Percentiles rank a stretch among this genome's conserved stretches.
Evolutionary conservation across 1,284 basidiomycete species (phyloP).

Genomic region (Bondarzewia mesenterica): DNA sequence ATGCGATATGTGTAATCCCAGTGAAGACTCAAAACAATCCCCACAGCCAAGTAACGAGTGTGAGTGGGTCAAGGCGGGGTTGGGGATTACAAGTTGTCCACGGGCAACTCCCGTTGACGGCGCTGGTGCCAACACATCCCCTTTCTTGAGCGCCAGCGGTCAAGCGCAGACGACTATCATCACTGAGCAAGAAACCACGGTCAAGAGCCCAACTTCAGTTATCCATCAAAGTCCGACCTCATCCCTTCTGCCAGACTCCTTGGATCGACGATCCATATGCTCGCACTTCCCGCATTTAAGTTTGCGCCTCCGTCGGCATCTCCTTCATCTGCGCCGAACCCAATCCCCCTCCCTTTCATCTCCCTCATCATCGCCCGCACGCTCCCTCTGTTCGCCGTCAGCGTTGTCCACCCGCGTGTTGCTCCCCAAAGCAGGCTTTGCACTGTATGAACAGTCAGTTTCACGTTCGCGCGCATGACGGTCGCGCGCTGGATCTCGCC

Average conservation of each 20-base stretch:
- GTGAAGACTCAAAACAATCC: too few species aligned
- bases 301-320: background rate
- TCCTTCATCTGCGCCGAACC: background rate
- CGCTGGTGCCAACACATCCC: too few species aligned
- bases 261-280: slow-evolving; percentile 68
- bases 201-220: too few species aligned
- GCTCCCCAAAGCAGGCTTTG: slow-evolving; percentile 65
- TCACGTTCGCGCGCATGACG: slow-evolving; percentile 46
- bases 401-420: slow-evolving; percentile 66
- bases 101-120: too few species aligned
- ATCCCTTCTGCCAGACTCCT: slow-evolving; percentile 70
- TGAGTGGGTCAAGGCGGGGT: too few species aligned
- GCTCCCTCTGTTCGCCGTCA: slow-evolving; percentile 74
- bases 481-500: slow-evolving; percentile 41
- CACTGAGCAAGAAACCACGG: too few species aligned
- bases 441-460: slow-evolving; percentile 62
- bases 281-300: slow-evolving; percentile 38
- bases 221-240: slow-evolving; percentile 30
- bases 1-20: too few species aligned
- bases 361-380: slow-evolving; percentile 65
- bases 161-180: too few species aligned
- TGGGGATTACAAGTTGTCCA: too few species aligned
- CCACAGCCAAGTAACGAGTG: too few species aligned
- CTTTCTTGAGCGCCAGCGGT: too few species aligned
- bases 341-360: slow-evolving; percentile 20